These are phyloP conservation scores for Leptographium wingfieldii DNA, from an alignment of 2,329 filamentous ascomycete species.

Conservation along the genomic window DNA sequence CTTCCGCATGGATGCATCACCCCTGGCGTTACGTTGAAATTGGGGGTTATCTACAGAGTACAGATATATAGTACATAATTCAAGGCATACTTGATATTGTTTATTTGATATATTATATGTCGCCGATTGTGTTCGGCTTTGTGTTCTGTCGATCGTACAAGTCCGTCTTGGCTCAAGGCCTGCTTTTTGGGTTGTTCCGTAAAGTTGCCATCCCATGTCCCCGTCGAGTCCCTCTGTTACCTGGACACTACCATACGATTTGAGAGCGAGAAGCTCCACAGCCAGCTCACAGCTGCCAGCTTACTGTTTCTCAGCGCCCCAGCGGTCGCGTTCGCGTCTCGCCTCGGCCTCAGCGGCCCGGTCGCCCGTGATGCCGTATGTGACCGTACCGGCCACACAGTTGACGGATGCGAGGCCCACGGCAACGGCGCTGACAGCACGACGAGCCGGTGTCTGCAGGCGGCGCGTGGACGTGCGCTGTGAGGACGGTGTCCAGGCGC, in stretches of 20 bases:
- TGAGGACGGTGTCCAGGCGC: slow-evolving; percentile 16
- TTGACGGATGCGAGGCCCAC: slow-evolving; percentile 38
- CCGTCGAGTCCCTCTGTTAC: too few species aligned
- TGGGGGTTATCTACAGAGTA: neutral
- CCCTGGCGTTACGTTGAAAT: neutral
- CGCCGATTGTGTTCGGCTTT: neutral
- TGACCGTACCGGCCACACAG: slow-evolving; percentile 34
- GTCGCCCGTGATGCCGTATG: slow-evolving; percentile 35
- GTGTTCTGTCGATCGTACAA: neutral
- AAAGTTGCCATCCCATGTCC: too few species aligned
- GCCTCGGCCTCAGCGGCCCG: slow-evolving; percentile 35
- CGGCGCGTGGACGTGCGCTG: slow-evolving; percentile 26
- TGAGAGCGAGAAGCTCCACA: too few species aligned
- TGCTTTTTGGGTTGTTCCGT: neutral
- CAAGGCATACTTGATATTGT: neutral
- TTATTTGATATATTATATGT: neutral
- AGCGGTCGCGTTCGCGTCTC: slow-evolving; percentile 36
- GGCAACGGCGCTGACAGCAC: slow-evolving; percentile 36
- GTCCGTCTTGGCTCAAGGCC: neutral
- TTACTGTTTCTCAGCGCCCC: slow-evolving; percentile 21
- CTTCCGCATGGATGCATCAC: neutral
- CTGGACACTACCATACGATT: too few species aligned
- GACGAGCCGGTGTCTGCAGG: slow-evolving; percentile 22
- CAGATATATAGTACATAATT: neutral
- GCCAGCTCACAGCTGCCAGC: neutral